Evolutionary conservation across 495 filamentous ascomycete species (phyloP).

Genomic region (Neurospora sp.): DNA sequence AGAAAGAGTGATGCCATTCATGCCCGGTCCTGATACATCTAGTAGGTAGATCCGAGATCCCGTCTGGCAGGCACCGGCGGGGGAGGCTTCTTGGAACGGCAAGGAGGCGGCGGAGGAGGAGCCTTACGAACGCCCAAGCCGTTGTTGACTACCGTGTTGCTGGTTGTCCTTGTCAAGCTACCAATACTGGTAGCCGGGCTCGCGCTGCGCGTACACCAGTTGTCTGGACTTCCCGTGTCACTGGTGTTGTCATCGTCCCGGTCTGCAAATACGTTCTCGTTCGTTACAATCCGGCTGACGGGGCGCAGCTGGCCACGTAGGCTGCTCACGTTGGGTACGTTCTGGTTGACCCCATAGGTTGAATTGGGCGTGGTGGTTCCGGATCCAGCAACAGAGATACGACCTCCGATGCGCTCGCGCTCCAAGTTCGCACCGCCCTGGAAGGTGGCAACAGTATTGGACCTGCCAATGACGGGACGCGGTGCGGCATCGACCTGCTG

Average conservation of each 20-base stretch:
- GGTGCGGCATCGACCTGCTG: not conserved
- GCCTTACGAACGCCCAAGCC: conserved; percentile 48
- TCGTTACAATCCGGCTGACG: conserved; percentile 27
- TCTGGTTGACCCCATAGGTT: conserved; percentile 18
- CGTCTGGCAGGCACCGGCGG: conserved; percentile 47
- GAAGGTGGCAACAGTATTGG: conserved; percentile 18
- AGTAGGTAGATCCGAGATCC: conserved; percentile 22
- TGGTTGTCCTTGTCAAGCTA: conserved; percentile 45
- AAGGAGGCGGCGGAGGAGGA: conserved; percentile 76
- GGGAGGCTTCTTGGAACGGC: conserved; percentile 65
- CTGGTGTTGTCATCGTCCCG: conserved; percentile 49
- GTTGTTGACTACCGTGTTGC: conserved; percentile 40
- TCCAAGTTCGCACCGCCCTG: not conserved
- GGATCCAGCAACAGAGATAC: conserved; percentile 7
- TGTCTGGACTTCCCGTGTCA: conserved; percentile 48
- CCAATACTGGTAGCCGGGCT: conserved; percentile 56
- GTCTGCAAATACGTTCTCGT: conserved; percentile 54
- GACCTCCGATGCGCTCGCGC: conserved; percentile 12
- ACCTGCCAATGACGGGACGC: conserved; percentile 1
- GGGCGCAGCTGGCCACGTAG: conserved; percentile 35
- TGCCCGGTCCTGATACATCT: conserved; percentile 1
- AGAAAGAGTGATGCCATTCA: not conserved
- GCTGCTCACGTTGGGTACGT: conserved; percentile 21
- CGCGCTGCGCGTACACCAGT: conserved; percentile 43
- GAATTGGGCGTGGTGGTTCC: conserved; percentile 17